Conservation (phyloP, 192 early-diverging fungal species). For the Coemansia sp. region DNA sequence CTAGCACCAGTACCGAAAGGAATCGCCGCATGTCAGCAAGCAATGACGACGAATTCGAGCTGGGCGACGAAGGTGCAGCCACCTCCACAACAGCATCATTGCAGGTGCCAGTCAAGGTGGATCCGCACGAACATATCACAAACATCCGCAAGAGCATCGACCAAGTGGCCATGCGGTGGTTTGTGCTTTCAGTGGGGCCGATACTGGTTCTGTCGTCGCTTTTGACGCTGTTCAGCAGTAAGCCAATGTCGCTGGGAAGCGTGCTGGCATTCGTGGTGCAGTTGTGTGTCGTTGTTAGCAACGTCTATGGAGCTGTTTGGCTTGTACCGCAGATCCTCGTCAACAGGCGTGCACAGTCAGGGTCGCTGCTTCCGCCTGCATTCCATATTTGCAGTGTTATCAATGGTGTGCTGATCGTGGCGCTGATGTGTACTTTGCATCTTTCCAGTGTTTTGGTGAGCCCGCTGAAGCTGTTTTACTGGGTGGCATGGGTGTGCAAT, state of each 20-base stretch:
- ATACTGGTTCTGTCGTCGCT: background rate
- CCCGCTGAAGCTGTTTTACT: background rate
- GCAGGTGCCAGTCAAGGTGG: background rate
- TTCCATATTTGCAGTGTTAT: background rate
- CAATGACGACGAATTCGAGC: background rate
- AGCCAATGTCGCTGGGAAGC: background rate
- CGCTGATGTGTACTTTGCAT: background rate
- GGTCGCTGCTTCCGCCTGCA: background rate
- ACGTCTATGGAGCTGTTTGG: background rate
- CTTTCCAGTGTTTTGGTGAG: background rate
- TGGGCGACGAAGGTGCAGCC: background rate
- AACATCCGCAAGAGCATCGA: constrained; percentile 8
- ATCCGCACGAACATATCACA: constrained; percentile 5
- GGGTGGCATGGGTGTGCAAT: background rate
- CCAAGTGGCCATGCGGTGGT: constrained; percentile 4
- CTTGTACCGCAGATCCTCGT: constrained; percentile 14
- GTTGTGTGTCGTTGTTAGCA: background rate
- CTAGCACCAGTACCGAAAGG: background rate
- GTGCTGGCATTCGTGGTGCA: background rate
- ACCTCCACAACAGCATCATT: background rate
- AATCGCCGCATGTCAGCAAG: too few species aligned
- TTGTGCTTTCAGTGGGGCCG: constrained; percentile 2
- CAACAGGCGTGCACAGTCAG: constrained; percentile 2
- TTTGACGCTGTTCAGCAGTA: background rate
- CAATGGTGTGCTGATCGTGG: background rate